Evolutionary conservation across 1,284 basidiomycete genomes (phyloP).

Genomic region (Malassezia caprae): DNA sequence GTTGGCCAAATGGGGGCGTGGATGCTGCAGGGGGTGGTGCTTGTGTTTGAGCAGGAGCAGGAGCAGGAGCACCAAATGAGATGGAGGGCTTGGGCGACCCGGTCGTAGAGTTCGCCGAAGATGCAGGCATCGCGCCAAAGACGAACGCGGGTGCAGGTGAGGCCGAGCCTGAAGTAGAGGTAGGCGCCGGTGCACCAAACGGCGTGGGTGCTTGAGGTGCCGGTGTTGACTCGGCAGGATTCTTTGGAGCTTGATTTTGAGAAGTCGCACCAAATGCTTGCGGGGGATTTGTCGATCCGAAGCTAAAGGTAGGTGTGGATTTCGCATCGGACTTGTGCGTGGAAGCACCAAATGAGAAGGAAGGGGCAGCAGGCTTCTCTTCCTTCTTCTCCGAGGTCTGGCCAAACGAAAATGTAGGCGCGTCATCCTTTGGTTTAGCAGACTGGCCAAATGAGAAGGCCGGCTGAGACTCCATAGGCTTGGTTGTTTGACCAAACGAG

Average conservation of each 20-base stretch:
- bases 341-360: conserved; percentile 1
- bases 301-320: neutral
- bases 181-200: neutral
- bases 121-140: conserved; percentile 11
- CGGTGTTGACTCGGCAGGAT: neutral
- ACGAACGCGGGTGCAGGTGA: conserved; percentile 11
- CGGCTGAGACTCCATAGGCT: neutral
- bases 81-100: neutral
- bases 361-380: neutral
- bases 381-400: neutral
- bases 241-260: neutral
- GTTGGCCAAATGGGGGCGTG: neutral
- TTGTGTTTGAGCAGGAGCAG: neutral
- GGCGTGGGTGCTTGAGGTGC: neutral
- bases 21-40: neutral
- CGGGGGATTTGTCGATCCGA: neutral
- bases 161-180: neutral
- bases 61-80: neutral
- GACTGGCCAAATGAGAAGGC: conserved; percentile 2
- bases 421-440: neutral
- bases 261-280: neutral
- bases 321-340: neutral
- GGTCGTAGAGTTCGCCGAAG: neutral
- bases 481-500: conserved; percentile 6
- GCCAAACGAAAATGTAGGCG: conserved; percentile 14